Conservation (phyloP, 257 asterid genomes). For the Craterostigma plantagineum region DNA sequence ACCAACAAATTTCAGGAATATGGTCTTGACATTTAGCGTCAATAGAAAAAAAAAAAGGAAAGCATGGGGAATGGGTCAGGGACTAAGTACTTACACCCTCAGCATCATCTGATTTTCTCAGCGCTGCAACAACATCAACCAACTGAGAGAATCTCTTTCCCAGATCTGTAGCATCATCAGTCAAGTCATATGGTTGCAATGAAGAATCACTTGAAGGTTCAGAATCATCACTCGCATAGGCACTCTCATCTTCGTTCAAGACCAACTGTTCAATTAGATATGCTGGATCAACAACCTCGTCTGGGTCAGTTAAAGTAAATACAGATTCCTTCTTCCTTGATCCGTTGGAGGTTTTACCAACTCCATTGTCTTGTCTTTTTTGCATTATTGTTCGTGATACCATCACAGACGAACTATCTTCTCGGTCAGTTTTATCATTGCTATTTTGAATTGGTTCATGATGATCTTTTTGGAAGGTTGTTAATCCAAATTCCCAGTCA, state of each 20-base stretch:
- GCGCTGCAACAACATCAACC: slow-evolving; percentile 83
- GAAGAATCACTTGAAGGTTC: slow-evolving; percentile 45
- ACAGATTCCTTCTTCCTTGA: slow-evolving; percentile 24
- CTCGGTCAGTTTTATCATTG: slow-evolving; percentile 18
- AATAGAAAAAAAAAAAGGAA: too few relatives aligned
- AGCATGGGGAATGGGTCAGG: neutral
- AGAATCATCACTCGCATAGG: slow-evolving; percentile 53
- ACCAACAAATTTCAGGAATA: too few relatives aligned
- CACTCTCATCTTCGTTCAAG: slow-evolving; percentile 38
- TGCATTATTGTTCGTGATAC: slow-evolving; percentile 17
- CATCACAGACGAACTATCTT: slow-evolving; percentile 13
- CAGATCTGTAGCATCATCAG: slow-evolving; percentile 73
- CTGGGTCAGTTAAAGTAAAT: slow-evolving; percentile 49
- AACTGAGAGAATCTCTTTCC: slow-evolving; percentile 60
- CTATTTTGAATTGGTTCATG: slow-evolving; percentile 11
- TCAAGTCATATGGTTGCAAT: slow-evolving; percentile 71
- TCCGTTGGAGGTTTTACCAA: slow-evolving; percentile 11
- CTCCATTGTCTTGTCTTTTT: slow-evolving; percentile 15
- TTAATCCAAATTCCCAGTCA: slow-evolving; percentile 79
- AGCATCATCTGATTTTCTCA: slow-evolving; percentile 78
- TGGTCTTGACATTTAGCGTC: too few relatives aligned
- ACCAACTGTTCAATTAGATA: slow-evolving; percentile 21
- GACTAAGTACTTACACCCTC: slow-evolving; percentile 77
- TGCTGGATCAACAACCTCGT: slow-evolving; percentile 81
- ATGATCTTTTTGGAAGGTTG: slow-evolving; percentile 18